These are phyloP conservation scores for Vanrija sp. DNA, from an alignment of 1,284 basidiomycete species.

Conservation along the genomic window DNA sequence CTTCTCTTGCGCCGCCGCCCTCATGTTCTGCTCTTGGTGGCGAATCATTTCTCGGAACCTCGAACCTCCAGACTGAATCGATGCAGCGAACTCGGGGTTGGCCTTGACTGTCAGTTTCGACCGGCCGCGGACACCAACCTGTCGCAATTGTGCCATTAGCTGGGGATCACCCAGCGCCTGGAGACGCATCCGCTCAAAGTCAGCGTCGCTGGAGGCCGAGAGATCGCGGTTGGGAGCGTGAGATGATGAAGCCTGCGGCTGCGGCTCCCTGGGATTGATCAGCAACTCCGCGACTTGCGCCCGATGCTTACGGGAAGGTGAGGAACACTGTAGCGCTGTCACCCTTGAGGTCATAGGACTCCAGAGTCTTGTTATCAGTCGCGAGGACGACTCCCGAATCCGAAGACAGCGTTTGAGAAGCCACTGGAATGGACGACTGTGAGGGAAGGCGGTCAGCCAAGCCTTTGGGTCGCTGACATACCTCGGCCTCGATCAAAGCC, in stretches of 20 bases:
- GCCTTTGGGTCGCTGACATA: conserved; percentile 44
- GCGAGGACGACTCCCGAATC: conserved; percentile 38
- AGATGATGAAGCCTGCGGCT: conserved; percentile 17
- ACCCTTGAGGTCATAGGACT: conserved; percentile 36
- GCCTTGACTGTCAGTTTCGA: conserved; percentile 49
- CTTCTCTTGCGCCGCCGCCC: conserved; percentile 56
- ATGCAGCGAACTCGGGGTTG: conserved; percentile 73
- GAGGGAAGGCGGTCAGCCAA: neutral
- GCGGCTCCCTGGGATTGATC: neutral
- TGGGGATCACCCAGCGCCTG: conserved; percentile 78
- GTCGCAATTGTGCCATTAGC: conserved; percentile 69
- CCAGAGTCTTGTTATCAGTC: conserved; percentile 27
- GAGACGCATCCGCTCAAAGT: conserved; percentile 83
- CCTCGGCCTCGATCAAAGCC: conserved; percentile 85
- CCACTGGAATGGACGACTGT: conserved; percentile 29
- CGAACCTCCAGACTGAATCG: conserved; percentile 63
- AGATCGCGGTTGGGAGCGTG: conserved; percentile 40
- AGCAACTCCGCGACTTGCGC: neutral
- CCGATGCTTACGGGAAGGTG: conserved; percentile 43
- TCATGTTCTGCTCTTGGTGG: conserved; percentile 59
- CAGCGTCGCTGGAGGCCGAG: conserved; percentile 56
- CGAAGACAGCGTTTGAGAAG: conserved; percentile 27
- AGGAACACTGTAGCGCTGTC: conserved; percentile 38
- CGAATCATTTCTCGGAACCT: conserved; percentile 71
- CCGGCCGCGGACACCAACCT: conserved; percentile 51